Conservation (phyloP, 1,284 basidiomycete genomes). For the Omphalotus olearius region DNA sequence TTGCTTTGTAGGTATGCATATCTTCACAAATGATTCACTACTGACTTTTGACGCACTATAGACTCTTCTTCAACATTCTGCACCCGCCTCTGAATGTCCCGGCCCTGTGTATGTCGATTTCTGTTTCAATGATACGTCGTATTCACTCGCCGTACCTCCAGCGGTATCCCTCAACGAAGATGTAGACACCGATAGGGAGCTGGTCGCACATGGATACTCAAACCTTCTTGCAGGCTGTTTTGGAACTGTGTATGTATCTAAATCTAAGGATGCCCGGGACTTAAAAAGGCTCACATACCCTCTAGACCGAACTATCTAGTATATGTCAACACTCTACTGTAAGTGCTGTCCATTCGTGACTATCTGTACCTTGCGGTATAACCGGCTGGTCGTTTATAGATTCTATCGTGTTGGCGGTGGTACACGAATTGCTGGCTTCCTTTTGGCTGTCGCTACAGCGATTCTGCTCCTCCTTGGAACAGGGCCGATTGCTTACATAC, state of each 20-base stretch:
- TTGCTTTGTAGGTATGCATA: constrained; percentile 56
- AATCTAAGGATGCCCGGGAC: not conserved
- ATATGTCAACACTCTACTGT: constrained; percentile 90
- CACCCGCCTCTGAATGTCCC: constrained; percentile 95
- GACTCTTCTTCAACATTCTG: constrained; percentile 87
- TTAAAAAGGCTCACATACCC: constrained; percentile 13
- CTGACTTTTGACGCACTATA: constrained; percentile 22
- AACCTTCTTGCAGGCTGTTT: constrained; percentile 81
- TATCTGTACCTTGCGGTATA: constrained; percentile 22
- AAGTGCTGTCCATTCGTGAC: not conserved
- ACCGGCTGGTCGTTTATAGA: constrained; percentile 30
- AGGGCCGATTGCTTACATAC: constrained; percentile 83
- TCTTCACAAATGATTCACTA: constrained; percentile 14
- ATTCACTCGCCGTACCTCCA: constrained; percentile 21
- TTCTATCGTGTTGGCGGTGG: constrained; percentile 95
- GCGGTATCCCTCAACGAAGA: constrained; percentile 91
- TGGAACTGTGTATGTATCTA: constrained; percentile 67
- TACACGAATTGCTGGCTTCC: constrained; percentile 79
- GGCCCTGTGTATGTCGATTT: constrained; percentile 60
- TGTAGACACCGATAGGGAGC: constrained; percentile 90
- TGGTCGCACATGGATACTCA: constrained; percentile 90
- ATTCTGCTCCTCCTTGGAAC: constrained; percentile 81
- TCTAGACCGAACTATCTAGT: constrained; percentile 76
- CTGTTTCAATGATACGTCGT: not conserved
- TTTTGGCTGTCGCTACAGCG: constrained; percentile 78